phyloP scores from a whole-genome alignment of 2,329 filamentous ascomycete species.

The Fusarium xyrophilum region DNA sequence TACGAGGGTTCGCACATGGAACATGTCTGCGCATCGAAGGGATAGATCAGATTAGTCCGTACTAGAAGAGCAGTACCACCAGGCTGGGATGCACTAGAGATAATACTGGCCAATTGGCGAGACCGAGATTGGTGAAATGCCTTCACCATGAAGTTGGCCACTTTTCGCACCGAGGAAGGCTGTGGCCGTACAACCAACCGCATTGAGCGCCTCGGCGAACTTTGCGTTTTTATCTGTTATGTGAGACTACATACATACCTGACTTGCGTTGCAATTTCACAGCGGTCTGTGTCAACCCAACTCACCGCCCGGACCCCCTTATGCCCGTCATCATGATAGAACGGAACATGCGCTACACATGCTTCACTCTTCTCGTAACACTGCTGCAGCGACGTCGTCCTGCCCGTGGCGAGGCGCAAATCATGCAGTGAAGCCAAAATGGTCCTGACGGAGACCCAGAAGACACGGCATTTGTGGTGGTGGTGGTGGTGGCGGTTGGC shows the following conservation, averaged over 20 bases:
- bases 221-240: constrained; percentile 13
- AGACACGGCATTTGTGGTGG: constrained; percentile 12
- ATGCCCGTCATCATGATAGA: not conserved
- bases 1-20: constrained; percentile 18
- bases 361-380: not conserved
- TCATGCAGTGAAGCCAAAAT: not conserved
- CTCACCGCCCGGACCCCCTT: not conserved
- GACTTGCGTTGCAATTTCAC: constrained; percentile 13
- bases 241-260: constrained; percentile 10
- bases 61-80: constrained; percentile 24
- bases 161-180: constrained; percentile 12
- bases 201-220: constrained; percentile 23
- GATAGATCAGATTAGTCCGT: constrained; percentile 27
- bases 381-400: constrained; percentile 1
- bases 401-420: constrained; percentile 19
- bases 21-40: constrained; percentile 17
- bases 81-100: constrained; percentile 29
- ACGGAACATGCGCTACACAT: not conserved
- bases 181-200: constrained; percentile 15
- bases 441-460: constrained; percentile 3
- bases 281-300: constrained; percentile 24
- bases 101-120: constrained; percentile 26
- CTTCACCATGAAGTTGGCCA: constrained; percentile 12
- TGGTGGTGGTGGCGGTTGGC: constrained; percentile 18
- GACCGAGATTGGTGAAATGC: constrained; percentile 18